phyloP scores from a whole-genome alignment of 2,329 filamentous ascomycete species.

The Cladorrhinum sp. region DNA sequence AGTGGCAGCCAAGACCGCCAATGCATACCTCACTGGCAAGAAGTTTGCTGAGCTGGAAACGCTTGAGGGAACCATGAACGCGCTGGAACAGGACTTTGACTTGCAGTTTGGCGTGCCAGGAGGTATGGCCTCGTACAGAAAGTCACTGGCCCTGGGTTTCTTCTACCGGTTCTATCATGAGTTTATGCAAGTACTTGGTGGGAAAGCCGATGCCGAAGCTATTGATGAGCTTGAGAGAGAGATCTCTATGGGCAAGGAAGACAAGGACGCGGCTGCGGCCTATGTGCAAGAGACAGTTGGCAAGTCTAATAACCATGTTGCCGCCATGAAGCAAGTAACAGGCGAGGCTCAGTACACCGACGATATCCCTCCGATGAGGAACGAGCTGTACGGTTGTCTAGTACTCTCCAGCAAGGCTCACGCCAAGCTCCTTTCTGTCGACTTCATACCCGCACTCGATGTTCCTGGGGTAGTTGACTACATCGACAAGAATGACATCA shows the following conservation, averaged over 20 bases:
- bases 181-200: slow-evolving; percentile 61
- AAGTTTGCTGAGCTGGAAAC: slow-evolving; percentile 77
- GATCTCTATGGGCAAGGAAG: slow-evolving; percentile 77
- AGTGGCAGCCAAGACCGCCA: slow-evolving; percentile 77
- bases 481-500: slow-evolving; percentile 79
- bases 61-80: slow-evolving; percentile 84
- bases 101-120: slow-evolving; percentile 87
- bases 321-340: slow-evolving; percentile 88
- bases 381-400: slow-evolving; percentile 84
- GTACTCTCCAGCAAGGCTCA: slow-evolving; percentile 86
- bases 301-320: slow-evolving; percentile 81
- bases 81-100: slow-evolving; percentile 85
- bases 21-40: slow-evolving; percentile 71
- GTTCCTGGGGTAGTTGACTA: slow-evolving; percentile 82
- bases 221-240: slow-evolving; percentile 81
- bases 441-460: slow-evolving; percentile 72
- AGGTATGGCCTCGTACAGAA: slow-evolving; percentile 95
- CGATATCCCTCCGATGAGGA: slow-evolving; percentile 82
- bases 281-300: slow-evolving; percentile 83
- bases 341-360: slow-evolving; percentile 96
- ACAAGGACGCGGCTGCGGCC: slow-evolving; percentile 68
- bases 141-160: slow-evolving; percentile 85
- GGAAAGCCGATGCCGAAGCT: slow-evolving; percentile 64
- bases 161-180: slow-evolving; percentile 98
- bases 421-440: slow-evolving; percentile 76